phyloP scores from a whole-genome alignment of 768 basidiomycete species.

The Xerocomellus chrysenteron region DNA sequence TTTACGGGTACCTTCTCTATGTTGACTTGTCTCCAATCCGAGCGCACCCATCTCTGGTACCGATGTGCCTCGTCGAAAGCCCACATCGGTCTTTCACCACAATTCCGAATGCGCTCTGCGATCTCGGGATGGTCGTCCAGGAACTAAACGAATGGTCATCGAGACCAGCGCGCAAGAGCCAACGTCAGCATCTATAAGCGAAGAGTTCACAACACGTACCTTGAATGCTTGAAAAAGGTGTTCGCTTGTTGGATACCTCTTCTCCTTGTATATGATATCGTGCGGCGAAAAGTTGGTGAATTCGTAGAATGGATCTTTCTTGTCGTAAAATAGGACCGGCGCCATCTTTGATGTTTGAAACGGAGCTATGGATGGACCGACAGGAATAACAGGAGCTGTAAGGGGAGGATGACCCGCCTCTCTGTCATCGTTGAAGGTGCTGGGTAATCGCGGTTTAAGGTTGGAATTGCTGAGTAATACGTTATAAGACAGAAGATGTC shows the following conservation, averaged over 20 bases:
- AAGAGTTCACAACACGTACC: constrained; percentile 30
- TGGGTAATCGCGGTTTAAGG: constrained; percentile 14
- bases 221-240: constrained; percentile 79
- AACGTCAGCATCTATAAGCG: background rate
- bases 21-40: constrained; percentile 70
- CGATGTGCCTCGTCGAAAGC: constrained; percentile 72
- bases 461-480: constrained; percentile 6
- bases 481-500: background rate
- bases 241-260: constrained; percentile 71
- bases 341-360: constrained; percentile 28
- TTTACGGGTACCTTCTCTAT: constrained; percentile 50
- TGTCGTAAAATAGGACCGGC: constrained; percentile 63
- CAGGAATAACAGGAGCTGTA: constrained; percentile 31
- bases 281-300: constrained; percentile 76
- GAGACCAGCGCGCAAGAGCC: background rate
- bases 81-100: constrained; percentile 58
- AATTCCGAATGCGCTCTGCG: constrained; percentile 67
- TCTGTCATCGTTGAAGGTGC: constrained; percentile 5
- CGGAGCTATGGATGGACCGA: constrained; percentile 30
- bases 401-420: constrained; percentile 32
- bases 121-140: constrained; percentile 56
- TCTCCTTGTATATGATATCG: constrained; percentile 58
- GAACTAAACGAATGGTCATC: constrained; percentile 42
- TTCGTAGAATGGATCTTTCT: constrained; percentile 61
- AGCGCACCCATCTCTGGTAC: constrained; percentile 57